phyloP scores from a whole-genome alignment of 805 yeast species.

The Candida germanica region DNA sequence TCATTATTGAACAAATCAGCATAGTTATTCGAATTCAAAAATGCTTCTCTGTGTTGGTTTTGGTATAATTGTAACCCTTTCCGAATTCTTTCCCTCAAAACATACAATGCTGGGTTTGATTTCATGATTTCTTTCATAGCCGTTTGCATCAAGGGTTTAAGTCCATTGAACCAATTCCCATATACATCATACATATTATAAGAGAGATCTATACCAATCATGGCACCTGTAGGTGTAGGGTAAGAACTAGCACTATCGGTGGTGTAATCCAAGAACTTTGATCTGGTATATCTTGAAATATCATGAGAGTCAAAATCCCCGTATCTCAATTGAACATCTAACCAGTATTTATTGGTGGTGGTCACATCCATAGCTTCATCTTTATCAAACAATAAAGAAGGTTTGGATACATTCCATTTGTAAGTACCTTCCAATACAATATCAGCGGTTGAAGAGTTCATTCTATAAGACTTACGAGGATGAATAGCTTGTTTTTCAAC shows the following conservation, averaged over 20 bases:
- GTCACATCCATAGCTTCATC: conserved; percentile 62
- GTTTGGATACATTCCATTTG: conserved; percentile 80
- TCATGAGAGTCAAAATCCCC: conserved; percentile 99
- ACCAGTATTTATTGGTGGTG: conserved; percentile 76
- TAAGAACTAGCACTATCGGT: conserved; percentile 80
- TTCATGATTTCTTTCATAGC: conserved; percentile 94
- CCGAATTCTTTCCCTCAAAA: conserved; percentile 87
- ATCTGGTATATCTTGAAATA: conserved; percentile 87
- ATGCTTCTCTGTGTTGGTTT: conserved; percentile 89
- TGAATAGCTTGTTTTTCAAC: conserved; percentile 92
- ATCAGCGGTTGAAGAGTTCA: conserved; percentile 96
- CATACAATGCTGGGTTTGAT: conserved; percentile 89
- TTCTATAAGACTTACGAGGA: conserved; percentile 94
- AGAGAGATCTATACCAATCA: conserved; percentile 89
- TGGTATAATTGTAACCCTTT: conserved; percentile 93
- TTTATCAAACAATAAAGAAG: conserved; percentile 73
- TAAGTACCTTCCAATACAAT: conserved; percentile 69
- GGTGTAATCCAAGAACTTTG: conserved; percentile 91
- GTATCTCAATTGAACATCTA: conserved; percentile 90
- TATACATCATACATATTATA: conserved; percentile 95
- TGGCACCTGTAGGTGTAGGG: conserved; percentile 90
- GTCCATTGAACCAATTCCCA: conserved; percentile 97
- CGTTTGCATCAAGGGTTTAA: conserved; percentile 83
- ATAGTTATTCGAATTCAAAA: conserved; percentile 83
- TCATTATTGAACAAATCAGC: conserved; percentile 86